Evolutionary conservation across 2,329 filamentous ascomycete genomes (phyloP), one percentile per base, ranked within the genome.

Genomic region (Ophiosphaerella korrae): DNA sequence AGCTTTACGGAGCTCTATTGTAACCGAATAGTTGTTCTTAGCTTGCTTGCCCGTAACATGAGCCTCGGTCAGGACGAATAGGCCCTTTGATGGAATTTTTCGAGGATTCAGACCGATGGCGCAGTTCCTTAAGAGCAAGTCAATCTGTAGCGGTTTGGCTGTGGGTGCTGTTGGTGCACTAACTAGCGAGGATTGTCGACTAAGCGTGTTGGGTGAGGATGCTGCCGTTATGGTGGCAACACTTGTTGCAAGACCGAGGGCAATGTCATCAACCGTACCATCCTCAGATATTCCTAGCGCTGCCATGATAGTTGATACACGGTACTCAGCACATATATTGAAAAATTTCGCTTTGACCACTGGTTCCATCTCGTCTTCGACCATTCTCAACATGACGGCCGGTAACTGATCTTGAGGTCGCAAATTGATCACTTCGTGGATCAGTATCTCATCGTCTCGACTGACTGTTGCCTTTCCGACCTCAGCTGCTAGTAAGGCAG

Each of bases 321-420:
- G 88, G 71, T 99, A 99, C 69, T 99, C 95, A n/a, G 91, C 74
- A 52, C 86, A 88, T 4, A 96, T 62, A 54, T 96, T 92, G 72
- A 89, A 89, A 36, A 97, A 76, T 69, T 96, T 95, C 50, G 97
- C 73, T 70, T 95, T 96, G 59, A 97, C 79, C 6, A 90, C 86
- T 0, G 95, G 93, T 57, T 97, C 93, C 75, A 95, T 90, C 69
- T 97, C 93, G 68, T 97, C 92, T 0, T 91, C 91, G 58, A 99
- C 89, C 76, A 96, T 89, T 42, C 94, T 84, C 52, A 89, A 84
- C 87, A 96, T 96, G 45, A 97, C 72, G 57, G 92, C 90, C 0
- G 87, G 86, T 1, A 84, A 75, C 23, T 71, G 70, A 18, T 78
- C 77, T 7, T 66, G 59, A 7, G 64, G 64, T 33, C 57, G 58